These are phyloP conservation scores for Posidonia australis DNA, from an alignment of 106 monocot genomes.

Conservation along the genomic window DNA sequence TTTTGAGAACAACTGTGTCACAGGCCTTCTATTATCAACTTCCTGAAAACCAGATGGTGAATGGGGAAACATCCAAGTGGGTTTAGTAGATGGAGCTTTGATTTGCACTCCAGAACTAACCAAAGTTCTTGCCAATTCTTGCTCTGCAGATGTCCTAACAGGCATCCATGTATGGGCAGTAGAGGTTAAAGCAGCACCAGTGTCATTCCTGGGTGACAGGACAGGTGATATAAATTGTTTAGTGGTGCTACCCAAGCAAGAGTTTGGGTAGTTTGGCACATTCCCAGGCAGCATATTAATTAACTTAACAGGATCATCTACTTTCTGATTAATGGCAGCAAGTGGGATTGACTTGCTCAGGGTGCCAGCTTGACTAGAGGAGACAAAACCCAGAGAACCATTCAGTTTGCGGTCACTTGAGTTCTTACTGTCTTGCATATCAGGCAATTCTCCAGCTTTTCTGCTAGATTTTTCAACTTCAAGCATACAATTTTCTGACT, in stretches of 20 bases:
- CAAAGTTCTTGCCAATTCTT: constrained; percentile 12
- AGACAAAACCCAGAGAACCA: constrained; percentile 12
- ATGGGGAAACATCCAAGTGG: constrained; percentile 26
- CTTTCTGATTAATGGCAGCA: constrained; percentile 18
- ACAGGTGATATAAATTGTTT: constrained; percentile 18
- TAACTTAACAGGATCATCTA: constrained; percentile 30
- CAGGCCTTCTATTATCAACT: constrained; percentile 4
- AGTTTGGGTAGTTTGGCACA: constrained; percentile 11
- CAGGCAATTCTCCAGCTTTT: constrained; percentile 9
- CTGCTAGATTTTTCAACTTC: constrained; percentile 9
- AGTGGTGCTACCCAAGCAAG: neutral
- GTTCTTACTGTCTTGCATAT: constrained; percentile 5
- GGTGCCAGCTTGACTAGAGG: constrained; percentile 18
- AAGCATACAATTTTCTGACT: constrained; percentile 3
- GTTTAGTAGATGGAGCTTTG: constrained; percentile 16
- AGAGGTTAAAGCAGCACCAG: constrained; percentile 29
- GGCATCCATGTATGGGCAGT: constrained; percentile 58
- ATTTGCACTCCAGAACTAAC: constrained; percentile 15
- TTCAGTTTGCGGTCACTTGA: neutral
- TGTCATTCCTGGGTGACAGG: constrained; percentile 20
- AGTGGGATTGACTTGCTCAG: constrained; percentile 4
- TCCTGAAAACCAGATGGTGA: constrained; percentile 13
- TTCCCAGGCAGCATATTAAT: constrained; percentile 19
- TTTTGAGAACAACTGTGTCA: constrained; percentile 11
- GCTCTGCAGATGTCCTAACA: constrained; percentile 20